Evolutionary conservation across 768 basidiomycete genomes (phyloP).

Genomic region (Suillus clintonianus): DNA sequence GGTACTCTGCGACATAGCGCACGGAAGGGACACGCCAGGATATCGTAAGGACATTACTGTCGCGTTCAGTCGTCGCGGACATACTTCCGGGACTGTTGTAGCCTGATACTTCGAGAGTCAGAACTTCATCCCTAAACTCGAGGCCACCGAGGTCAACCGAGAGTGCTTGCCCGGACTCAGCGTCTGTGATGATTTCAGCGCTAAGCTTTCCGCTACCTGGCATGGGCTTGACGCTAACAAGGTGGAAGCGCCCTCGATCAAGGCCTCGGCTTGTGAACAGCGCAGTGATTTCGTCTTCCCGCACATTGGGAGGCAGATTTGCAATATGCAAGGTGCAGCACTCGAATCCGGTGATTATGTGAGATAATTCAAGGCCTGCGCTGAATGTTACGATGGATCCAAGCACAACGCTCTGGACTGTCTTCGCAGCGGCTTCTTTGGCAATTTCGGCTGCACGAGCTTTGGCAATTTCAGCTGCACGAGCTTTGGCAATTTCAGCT

Average conservation of each 20-base stretch:
- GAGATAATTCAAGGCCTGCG: conserved; percentile 49
- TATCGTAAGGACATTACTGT: conserved; percentile 45
- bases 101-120: conserved; percentile 45
- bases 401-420: conserved; percentile 44
- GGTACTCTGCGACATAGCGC: conserved; percentile 47
- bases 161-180: conserved; percentile 42
- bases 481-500: not conserved
- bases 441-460: conserved; percentile 13
- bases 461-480: not conserved
- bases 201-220: conserved; percentile 33
- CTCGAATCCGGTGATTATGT: conserved; percentile 52
- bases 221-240: conserved; percentile 33
- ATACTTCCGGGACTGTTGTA: conserved; percentile 43
- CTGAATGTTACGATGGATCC: conserved; percentile 51
- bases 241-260: conserved; percentile 32
- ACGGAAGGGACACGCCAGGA: conserved; percentile 54
- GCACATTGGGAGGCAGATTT: conserved; percentile 45
- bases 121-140: conserved; percentile 44
- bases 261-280: conserved; percentile 48
- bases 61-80: conserved; percentile 35
- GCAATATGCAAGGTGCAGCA: conserved; percentile 48
- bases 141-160: conserved; percentile 48
- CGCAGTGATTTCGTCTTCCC: conserved; percentile 39
- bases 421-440: conserved; percentile 43
- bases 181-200: conserved; percentile 45